phyloP scores from a whole-genome alignment of 2,329 filamentous ascomycete genomes.

The Aciculosporium take region DNA sequence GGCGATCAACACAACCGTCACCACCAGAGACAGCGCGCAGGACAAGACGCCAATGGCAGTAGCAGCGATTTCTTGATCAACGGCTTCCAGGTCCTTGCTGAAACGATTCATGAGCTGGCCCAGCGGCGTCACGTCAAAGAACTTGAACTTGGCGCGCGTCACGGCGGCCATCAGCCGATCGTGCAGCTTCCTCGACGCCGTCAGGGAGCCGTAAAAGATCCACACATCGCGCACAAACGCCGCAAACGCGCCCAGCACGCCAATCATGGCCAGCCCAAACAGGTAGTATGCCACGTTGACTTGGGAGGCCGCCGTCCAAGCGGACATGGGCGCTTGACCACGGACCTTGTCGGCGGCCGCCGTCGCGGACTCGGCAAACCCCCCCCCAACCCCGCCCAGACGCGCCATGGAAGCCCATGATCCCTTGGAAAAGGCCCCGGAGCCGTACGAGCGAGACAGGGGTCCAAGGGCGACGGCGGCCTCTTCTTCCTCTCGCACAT shows the following conservation, averaged over 20 bases:
- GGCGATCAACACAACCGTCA: constrained; percentile 78
- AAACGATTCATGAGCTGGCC: constrained; percentile 98
- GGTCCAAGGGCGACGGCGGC: constrained; percentile 10
- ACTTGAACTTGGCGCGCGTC: constrained; percentile 84
- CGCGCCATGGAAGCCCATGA: constrained; percentile 24
- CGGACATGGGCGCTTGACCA: constrained; percentile 6
- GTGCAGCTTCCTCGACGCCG: constrained; percentile 76
- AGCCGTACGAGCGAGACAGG: constrained; percentile 13
- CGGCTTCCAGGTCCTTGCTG: constrained; percentile 88
- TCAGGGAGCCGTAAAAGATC: constrained; percentile 82
- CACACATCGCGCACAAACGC: constrained; percentile 74
- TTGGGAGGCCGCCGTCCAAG: constrained; percentile 25
- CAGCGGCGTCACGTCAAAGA: constrained; percentile 91
- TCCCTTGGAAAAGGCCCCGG: constrained; percentile 15
- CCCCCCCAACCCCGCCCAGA: constrained; percentile 11
- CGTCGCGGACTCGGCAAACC: constrained; percentile 10
- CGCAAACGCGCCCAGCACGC: constrained; percentile 60
- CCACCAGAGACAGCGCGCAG: constrained; percentile 54
- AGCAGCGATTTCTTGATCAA: constrained; percentile 92
- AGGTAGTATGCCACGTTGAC: constrained; percentile 81
- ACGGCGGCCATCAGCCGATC: constrained; percentile 62
- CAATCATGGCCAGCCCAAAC: constrained; percentile 66
- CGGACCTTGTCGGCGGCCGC: constrained; percentile 1
- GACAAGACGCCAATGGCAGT: constrained; percentile 65
- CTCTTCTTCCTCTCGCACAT: constrained; percentile 32